phyloP scores from a whole-genome alignment of 352 stramenopile species.

The Phytopythium aichiense region DNA sequence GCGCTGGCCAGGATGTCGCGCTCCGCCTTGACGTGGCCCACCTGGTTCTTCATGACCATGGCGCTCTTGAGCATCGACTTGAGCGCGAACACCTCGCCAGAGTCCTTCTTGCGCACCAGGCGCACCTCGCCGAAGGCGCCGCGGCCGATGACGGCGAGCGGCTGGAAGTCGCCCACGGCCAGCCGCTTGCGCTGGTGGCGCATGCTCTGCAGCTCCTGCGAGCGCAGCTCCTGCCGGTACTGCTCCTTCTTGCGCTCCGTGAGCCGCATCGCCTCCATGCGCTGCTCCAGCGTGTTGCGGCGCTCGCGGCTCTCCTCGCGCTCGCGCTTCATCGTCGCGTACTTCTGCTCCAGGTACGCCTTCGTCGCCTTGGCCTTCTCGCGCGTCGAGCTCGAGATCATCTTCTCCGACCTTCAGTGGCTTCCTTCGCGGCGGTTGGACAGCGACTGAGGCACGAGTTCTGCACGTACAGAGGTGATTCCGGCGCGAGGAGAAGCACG shows the following conservation, averaged over 20 bases:
- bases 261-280: slow-evolving; percentile 79
- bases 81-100: slow-evolving; percentile 88
- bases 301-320: slow-evolving; percentile 76
- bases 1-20: slow-evolving; percentile 94
- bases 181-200: slow-evolving; percentile 80
- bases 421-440: neutral
- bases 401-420: neutral
- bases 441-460: neutral
- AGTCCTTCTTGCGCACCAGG: slow-evolving; percentile 79
- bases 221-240: slow-evolving; percentile 74
- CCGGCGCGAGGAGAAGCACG: neutral
- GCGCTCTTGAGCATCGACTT: slow-evolving; percentile 91
- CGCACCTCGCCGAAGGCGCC: slow-evolving; percentile 99
- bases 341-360: slow-evolving; percentile 88
- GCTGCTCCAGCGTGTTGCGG: slow-evolving; percentile 72
- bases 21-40: slow-evolving; percentile 97
- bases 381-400: slow-evolving; percentile 84
- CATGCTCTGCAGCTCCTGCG: slow-evolving; percentile 75
- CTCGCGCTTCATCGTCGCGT: slow-evolving; percentile 86
- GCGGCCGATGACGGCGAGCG: slow-evolving; percentile 95
- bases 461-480: neutral
- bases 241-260: slow-evolving; percentile 73
- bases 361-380: slow-evolving; percentile 88
- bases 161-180: slow-evolving; percentile 94
- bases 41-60: slow-evolving; percentile 92